Conservation (phyloP, 2,329 filamentous ascomycete species). For the Paraphoma chrysanthemicola region DNA sequence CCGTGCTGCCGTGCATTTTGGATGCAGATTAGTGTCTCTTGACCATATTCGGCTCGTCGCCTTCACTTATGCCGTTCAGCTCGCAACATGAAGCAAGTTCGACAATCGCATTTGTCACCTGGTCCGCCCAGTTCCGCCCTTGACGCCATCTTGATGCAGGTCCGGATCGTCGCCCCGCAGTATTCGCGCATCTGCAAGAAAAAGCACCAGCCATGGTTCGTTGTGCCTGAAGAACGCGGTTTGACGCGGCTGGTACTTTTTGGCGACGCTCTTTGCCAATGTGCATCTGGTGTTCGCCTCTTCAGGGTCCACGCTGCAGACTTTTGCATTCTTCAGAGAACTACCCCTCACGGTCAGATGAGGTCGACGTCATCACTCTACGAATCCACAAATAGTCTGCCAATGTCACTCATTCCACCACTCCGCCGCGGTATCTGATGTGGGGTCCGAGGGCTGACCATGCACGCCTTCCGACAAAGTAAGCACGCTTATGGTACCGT, state of each 20-base stretch:
- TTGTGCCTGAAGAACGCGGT: background rate
- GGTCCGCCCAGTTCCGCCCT: background rate
- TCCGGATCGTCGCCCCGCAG: background rate
- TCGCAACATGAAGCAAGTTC: too few species aligned
- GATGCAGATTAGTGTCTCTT: too few species aligned
- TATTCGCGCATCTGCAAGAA: background rate
- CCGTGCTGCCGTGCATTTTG: too few species aligned
- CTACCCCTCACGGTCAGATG: background rate
- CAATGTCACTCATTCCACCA: background rate
- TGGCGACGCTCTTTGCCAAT: background rate
- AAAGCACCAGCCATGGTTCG: background rate
- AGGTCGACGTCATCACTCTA: background rate
- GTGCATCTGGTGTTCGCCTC: background rate
- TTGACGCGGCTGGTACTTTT: background rate
- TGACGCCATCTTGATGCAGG: background rate
- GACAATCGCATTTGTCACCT: background rate
- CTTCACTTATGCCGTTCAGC: too few species aligned
- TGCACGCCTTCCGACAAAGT: slow-evolving; percentile 9
- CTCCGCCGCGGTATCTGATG: background rate
- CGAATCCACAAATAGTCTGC: background rate
- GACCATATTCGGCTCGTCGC: too few species aligned
- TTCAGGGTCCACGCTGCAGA: background rate
- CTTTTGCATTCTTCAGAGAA: background rate
- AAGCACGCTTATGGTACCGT: slow-evolving; percentile 31
- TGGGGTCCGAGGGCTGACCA: slow-evolving; percentile 21